Evolutionary conservation across 805 yeast species (phyloP), one percentile per base, ranked within the genome.

Genomic region (Pichia membranifaciens): DNA sequence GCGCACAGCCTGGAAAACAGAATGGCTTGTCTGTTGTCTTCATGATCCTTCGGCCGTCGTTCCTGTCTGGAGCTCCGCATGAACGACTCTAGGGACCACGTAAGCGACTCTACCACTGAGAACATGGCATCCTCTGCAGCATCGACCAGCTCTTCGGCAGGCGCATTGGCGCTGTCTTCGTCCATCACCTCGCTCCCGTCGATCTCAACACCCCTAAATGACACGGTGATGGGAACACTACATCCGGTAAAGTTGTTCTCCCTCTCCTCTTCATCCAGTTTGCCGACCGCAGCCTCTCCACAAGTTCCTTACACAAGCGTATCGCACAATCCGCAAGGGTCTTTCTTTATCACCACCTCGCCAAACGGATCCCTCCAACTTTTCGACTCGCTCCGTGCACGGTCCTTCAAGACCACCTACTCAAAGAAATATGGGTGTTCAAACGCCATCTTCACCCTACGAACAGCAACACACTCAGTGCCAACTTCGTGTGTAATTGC

Each of bases 381-480:
- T 17, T 91, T 88, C 62, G 96, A 91, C 65, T 69, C 76, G 17
- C 67, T 76, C 31, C 74, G 75, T 50, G 97, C 96, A 5, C 71
- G 75, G 45, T 84, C 81, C 52, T 57, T 74, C 38, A 85, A 82
- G 56, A 78, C 88, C 4, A 75, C 87, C 8, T 82, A 78, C 50
- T 82, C 93, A 25, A 90, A 89, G 67, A 93, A 93, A 60, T 93
- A 93, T 57, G 99, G 99, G 1, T 86, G 89, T 48, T 89, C 87
- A 58, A 66, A 87, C 34, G 96, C 96, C 2, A 73, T 80, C 40
- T 93, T 93, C 63, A 81, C 96, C 1, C 17, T 45, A 15, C 23
- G 49, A 17, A 95, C 84, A 58, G 74, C 76, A 38, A 81, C 80
- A 39, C 73, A 76, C 48, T 43, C 59, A 2, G 29, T 43, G 1